Percentiles rank a stretch among this genome's conserved stretches.
Evolutionary conservation across 305 asterid genomes (phyloP).

Genomic region (Fraxinus xanthoxyloides): DNA sequence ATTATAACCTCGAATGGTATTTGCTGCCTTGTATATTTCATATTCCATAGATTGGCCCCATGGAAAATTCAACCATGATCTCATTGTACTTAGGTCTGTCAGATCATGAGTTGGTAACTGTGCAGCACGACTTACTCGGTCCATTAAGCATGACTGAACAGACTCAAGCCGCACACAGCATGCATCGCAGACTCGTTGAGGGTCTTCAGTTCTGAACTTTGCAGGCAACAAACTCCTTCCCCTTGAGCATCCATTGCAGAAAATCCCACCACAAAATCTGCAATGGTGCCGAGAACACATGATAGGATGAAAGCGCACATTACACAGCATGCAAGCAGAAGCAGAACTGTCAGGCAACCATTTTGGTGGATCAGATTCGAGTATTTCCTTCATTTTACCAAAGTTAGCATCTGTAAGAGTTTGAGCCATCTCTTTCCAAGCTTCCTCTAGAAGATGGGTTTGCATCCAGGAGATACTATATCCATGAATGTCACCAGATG

Average conservation of each 20-base stretch:
- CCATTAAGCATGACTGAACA: slow-evolving; percentile 61
- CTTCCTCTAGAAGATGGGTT: slow-evolving; percentile 53
- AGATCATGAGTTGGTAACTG: slow-evolving; percentile 69
- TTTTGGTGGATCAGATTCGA: slow-evolving; percentile 71
- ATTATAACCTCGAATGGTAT: slow-evolving; percentile 54
- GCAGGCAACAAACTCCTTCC: slow-evolving; percentile 73
- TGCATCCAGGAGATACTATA: slow-evolving; percentile 52
- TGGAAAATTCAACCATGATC: slow-evolving; percentile 81
- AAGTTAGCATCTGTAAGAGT: slow-evolving; percentile 61
- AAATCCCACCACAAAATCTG: slow-evolving; percentile 71
- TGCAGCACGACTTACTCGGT: slow-evolving; percentile 70
- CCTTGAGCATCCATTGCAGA: slow-evolving; percentile 58
- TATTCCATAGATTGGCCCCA: slow-evolving; percentile 81
- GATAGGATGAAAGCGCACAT: slow-evolving; percentile 66
- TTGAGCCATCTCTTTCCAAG: slow-evolving; percentile 80
- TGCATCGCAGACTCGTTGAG: slow-evolving; percentile 73
- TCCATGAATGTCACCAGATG: slow-evolving; percentile 53
- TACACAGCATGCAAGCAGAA: slow-evolving; percentile 74
- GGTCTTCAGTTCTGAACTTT: slow-evolving; percentile 50
- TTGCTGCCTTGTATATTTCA: slow-evolving; percentile 72
- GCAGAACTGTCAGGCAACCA: slow-evolving; percentile 82
- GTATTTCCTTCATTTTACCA: slow-evolving; percentile 49
- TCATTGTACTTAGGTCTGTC: slow-evolving; percentile 69
- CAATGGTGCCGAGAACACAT: slow-evolving; percentile 78
- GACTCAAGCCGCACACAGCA: slow-evolving; percentile 65